Percentiles rank a stretch among this genome's conserved stretches.
Evolutionary conservation across 2,329 filamentous ascomycete genomes (phyloP).

Genomic region (Apiospora kogelbergensis): DNA sequence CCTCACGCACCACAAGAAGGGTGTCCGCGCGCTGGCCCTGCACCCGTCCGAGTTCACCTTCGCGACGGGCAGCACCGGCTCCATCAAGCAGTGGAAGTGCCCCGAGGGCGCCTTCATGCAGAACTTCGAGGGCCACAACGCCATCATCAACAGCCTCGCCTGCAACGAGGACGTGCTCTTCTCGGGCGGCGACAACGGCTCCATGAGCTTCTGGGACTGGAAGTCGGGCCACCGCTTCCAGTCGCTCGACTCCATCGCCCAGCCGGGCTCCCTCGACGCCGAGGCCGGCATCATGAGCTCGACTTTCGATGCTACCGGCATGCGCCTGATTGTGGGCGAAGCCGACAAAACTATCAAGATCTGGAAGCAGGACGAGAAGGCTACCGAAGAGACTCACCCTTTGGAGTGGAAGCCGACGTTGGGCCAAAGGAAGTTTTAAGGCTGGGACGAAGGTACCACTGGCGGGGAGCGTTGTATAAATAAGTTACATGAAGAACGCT

Average conservation of each 20-base stretch:
- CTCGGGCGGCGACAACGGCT: conserved; percentile 92
- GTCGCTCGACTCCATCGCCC: conserved; percentile 83
- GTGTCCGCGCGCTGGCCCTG: conserved; percentile 78
- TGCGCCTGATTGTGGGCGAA: conserved; percentile 90
- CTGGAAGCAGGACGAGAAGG: conserved; percentile 91
- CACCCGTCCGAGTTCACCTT: conserved; percentile 97
- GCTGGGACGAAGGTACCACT: neutral
- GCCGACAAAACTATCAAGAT: conserved; percentile 99
- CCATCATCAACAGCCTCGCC: conserved; percentile 90
- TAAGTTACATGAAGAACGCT: neutral
- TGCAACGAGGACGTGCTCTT: conserved; percentile 95
- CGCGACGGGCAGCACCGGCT: conserved; percentile 84
- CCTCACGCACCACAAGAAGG: conserved; percentile 97
- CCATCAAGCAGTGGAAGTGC: conserved; percentile 99
- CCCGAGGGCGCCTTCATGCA: conserved; percentile 99
- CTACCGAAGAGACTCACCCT: conserved; percentile 88
- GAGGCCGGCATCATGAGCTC: conserved; percentile 94
- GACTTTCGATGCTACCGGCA: conserved; percentile 84
- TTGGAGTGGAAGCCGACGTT: conserved; percentile 88
- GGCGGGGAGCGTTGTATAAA: neutral
- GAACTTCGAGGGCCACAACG: conserved; percentile 95
- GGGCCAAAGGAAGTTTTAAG: conserved; percentile 70
- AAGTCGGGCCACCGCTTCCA: conserved; percentile 94
- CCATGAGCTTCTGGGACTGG: conserved; percentile 99
- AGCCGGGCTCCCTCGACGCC: conserved; percentile 90